Evolutionary conservation across 2,329 filamentous ascomycete genomes (phyloP).

Genomic region (Beauveria pseudobassiana): DNA sequence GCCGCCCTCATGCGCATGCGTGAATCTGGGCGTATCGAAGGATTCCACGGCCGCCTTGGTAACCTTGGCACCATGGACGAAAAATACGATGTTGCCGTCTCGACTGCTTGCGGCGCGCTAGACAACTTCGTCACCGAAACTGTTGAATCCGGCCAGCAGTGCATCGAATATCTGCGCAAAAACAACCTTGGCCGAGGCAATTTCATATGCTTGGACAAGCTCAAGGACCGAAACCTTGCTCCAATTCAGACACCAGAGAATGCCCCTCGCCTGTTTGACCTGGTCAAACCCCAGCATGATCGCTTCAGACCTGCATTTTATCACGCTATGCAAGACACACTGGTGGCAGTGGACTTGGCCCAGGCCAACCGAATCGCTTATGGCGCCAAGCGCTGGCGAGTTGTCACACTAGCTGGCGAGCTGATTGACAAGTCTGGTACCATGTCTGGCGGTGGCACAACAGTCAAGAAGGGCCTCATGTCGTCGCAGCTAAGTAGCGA

Average conservation of each 20-base stretch:
- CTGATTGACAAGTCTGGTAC: conserved; percentile 97
- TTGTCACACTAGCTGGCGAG: conserved; percentile 91
- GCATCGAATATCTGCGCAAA: conserved; percentile 94
- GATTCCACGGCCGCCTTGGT: conserved; percentile 90
- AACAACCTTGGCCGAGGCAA: conserved; percentile 95
- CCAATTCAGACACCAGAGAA: conserved; percentile 83
- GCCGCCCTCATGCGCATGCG: conserved; percentile 89
- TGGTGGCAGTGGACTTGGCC: conserved; percentile 87
- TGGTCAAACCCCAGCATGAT: conserved; percentile 82
- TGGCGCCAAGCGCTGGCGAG: conserved; percentile 86
- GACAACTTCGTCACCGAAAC: conserved; percentile 97
- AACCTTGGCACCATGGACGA: conserved; percentile 91
- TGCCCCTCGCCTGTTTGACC: conserved; percentile 85
- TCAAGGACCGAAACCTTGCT: conserved; percentile 70
- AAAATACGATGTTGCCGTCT: conserved; percentile 96
- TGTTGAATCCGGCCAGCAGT: conserved; percentile 93
- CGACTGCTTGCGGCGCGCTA: conserved; percentile 82
- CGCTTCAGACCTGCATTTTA: conserved; percentile 88
- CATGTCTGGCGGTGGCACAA: conserved; percentile 93
- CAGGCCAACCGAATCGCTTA: conserved; percentile 97
- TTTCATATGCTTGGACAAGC: conserved; percentile 90
- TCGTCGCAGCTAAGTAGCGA: conserved; percentile 90
- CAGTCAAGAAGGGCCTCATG: conserved; percentile 89
- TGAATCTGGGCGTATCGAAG: conserved; percentile 92
- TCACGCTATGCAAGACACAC: conserved; percentile 87